Evolutionary conservation across 371 early-diverging fungal species (phyloP).

Genomic region (Mucor saturninus): DNA sequence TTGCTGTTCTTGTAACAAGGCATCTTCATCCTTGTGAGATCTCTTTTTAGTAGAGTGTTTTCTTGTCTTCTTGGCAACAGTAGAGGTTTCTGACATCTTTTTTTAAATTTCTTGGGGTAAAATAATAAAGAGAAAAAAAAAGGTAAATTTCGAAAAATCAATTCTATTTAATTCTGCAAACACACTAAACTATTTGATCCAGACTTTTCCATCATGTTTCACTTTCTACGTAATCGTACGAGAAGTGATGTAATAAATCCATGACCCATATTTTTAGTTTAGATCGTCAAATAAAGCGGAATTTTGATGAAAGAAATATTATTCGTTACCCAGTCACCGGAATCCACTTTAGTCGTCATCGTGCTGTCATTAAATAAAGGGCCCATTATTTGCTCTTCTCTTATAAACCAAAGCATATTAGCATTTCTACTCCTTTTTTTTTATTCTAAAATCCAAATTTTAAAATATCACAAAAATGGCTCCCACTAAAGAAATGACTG

Average conservation of each 20-base stretch:
- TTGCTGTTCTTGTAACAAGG: conserved; percentile 1
- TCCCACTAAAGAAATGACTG: conserved; percentile 26
- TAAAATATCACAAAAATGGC: conserved; percentile 14
- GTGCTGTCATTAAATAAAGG: conserved; percentile 14
- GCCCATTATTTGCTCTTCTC: background rate
- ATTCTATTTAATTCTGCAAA: background rate
- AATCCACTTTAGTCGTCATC: conserved; percentile 9
- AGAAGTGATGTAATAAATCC: background rate
- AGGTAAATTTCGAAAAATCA: background rate
- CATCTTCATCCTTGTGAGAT: background rate
- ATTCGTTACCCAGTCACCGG: background rate
- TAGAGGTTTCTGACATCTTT: conserved; percentile 15
- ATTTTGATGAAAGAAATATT: background rate
- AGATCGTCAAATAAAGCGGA: background rate
- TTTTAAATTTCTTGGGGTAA: background rate
- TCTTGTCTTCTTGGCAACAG: conserved; percentile 1
- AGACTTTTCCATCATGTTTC: background rate
- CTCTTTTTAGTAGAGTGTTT: conserved; percentile 8
- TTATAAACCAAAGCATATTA: conserved; percentile 10
- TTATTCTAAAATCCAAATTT: background rate
- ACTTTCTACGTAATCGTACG: background rate
- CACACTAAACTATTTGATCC: background rate
- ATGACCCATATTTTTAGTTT: background rate
- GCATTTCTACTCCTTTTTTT: background rate
- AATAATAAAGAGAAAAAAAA: conserved; percentile 5